A percentile compares a stretch with the other conserved stretches of the same genome.
Evolutionary conservation across 2,329 filamentous ascomycete genomes (phyloP).

Genomic region (Aureobasidium sp.): DNA sequence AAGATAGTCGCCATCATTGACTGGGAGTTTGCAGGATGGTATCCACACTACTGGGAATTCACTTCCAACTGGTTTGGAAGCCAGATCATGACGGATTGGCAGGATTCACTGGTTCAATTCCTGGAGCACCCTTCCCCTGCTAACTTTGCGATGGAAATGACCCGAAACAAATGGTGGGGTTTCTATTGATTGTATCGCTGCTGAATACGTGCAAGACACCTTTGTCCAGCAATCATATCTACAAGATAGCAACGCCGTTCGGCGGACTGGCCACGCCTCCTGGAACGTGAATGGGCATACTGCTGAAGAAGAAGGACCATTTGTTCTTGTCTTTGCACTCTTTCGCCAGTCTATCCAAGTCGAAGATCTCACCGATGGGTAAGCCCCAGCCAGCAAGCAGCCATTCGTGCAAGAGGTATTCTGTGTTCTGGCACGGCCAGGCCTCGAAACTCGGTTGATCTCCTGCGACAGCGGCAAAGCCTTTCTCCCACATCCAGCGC

Average conservation of each 20-base stretch:
- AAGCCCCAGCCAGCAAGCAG: constrained; percentile 22
- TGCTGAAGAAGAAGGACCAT: constrained; percentile 26
- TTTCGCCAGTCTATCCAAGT: constrained; percentile 27
- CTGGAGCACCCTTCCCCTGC: constrained; percentile 28
- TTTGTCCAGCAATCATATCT: background rate
- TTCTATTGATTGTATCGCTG: background rate
- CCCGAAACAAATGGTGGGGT: constrained; percentile 14
- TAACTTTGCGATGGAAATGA: constrained; percentile 37
- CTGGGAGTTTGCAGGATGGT: constrained; percentile 45
- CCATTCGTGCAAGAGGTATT: constrained; percentile 21
- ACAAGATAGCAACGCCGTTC: constrained; percentile 20
- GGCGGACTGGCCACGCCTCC: constrained; percentile 20
- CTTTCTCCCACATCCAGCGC: constrained; percentile 32
- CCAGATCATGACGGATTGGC: constrained; percentile 33
- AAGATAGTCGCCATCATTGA: constrained; percentile 41
- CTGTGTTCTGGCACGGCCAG: constrained; percentile 40
- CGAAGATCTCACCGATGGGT: constrained; percentile 30
- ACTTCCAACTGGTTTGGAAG: constrained; percentile 37
- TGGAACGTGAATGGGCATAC: constrained; percentile 19
- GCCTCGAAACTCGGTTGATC: constrained; percentile 61
- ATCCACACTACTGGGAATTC: constrained; percentile 43
- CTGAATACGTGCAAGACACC: no score
- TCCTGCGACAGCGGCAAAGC: constrained; percentile 57
- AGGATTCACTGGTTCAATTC: constrained; percentile 28
- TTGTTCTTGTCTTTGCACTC: constrained; percentile 26